Percentiles rank a stretch among this genome's conserved stretches.
Evolutionary conservation across 2,329 filamentous ascomycete genomes (phyloP).

Genomic region (Calonectria pseudoturangicola): DNA sequence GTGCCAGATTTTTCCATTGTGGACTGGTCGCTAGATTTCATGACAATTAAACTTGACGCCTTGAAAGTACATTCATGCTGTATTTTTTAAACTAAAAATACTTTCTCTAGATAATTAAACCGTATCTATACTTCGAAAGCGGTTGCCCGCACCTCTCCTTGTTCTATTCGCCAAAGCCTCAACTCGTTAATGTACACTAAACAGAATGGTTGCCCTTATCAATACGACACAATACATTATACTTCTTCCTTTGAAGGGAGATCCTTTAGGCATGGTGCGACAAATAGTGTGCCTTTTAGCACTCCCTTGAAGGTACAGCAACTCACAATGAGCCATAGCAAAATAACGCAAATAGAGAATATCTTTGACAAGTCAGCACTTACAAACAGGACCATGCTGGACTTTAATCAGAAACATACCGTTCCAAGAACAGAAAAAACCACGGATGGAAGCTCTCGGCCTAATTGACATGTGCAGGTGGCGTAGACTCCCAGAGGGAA

Average conservation of each 20-base stretch:
- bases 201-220: too few species aligned
- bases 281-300: slow-evolving; percentile 40
- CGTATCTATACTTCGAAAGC: not conserved
- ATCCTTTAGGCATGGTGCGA: not conserved
- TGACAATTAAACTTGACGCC: not conserved
- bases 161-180: too few species aligned
- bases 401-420: not conserved
- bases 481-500: slow-evolving; percentile 26
- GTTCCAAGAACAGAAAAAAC: slow-evolving; percentile 4
- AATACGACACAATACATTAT: not conserved
- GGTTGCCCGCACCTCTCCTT: not conserved
- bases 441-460: not conserved
- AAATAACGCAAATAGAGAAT: slow-evolving; percentile 43
- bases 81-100: too few species aligned
- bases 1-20: too few species aligned
- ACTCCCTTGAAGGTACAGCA: slow-evolving; percentile 37
- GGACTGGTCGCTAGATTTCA: too few species aligned
- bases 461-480: slow-evolving; percentile 15
- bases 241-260: not conserved
- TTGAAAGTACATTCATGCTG: too few species aligned
- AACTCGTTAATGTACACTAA: too few species aligned
- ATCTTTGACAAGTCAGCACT: slow-evolving; percentile 24
- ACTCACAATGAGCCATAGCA: slow-evolving; percentile 48
- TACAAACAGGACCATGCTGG: accelerated
- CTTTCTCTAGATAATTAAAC: too few species aligned